Base-by-base conservation (phyloP, 805 yeast species). In the Yamadazyma phyllophila region DNA sequence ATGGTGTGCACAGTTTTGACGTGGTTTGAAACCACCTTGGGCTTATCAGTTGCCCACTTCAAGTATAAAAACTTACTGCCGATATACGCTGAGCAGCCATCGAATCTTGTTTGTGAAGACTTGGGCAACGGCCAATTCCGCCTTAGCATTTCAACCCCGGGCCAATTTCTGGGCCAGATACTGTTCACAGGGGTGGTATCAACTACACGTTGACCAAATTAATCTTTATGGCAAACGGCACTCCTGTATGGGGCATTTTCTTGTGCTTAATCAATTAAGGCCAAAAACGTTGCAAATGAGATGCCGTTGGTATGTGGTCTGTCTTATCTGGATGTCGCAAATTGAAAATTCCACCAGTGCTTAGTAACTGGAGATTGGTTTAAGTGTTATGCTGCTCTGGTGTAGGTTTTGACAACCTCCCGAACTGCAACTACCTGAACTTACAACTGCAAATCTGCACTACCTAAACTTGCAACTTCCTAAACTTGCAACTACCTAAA, bases 1-100 rank as follows among this genome's bases (percentile, higher is more conserved):
- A 67, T 86, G 47, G 76, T 86, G 1, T 81, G 85, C 7, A 51
- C 86, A 32, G 52, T 81, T 31, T 59, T 88, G 27, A 77, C 78
- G 45, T 83, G 82, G 80, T 63, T 79, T 47, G 46, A 48, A 20
- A 26, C 4, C 24, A 20, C 6, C 6, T 20, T 20, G 6, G 26
- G 26, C 11, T 37, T 26, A 37, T 26, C 27, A 26, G 24, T 49
- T 16, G 31, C 12, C 15, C 33, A 20, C 12, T 42, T 42, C 17
- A 12, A 34, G 12, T 42, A 42, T 17, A 42, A 27, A 17, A 42
- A 42, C 30, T 15, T 29, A 16, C 20, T n/a, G 40, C 45, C 45
- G 5, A 15, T 42, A 5, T 35, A 24, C 15, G 36, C 36, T 12
- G 24, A 42, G 8, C 27, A 36, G 15, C 12, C 14, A 17, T 13